Base-by-base conservation (phyloP, 345 rosid genomes). In the Syzygium oleosum region DNA sequence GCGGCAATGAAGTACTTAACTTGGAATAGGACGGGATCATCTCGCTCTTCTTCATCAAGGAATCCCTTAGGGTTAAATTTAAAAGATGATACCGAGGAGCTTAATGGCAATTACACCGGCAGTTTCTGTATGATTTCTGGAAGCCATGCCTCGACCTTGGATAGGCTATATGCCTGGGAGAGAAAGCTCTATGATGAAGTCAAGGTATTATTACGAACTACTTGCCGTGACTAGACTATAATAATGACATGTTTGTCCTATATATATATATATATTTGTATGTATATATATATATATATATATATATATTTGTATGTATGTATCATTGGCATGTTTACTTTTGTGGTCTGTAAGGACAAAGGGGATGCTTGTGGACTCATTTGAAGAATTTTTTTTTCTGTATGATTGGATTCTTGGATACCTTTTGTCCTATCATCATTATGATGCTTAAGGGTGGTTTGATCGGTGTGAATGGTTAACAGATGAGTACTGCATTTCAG, bases 161-260 rank as follows among this genome's bases (percentile, higher is more conserved):
- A 98, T 91, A 94, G 99, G 89, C 91, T 98, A 31, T 96, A 92
- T 91, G 99, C 99, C 15, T 98, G 99, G 99, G 99, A 98, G 95
- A 92, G 95, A 89, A 98, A 98, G 90, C 99, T 98, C 90, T 93
- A 94, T 80, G 99, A 98, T 85, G 99, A 98, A 98, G 98, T 98
- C 52, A 98, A 96, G 98, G 99, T 98, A 93, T 78, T 86, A 6
- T 73, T 38, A 73, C 12, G 83, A 73, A 38, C 83, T 73, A 5
- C 83, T 73, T 38, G 83, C 23, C 4, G 12, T 73, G 49, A 38
- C 83, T 38, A 73, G 25, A 21, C 4, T 38, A 68, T 17, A 17
- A 68, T 34, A 68, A 9, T 68, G 43, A 17, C 79, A 31, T 68
- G 5, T 68, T 68, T 68, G 79, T 68, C 79, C 1, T 68, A 16